These are phyloP conservation scores for Nyssa sinensis DNA, from an alignment of 148 eudicot genomes.

Conservation along the genomic window DNA sequence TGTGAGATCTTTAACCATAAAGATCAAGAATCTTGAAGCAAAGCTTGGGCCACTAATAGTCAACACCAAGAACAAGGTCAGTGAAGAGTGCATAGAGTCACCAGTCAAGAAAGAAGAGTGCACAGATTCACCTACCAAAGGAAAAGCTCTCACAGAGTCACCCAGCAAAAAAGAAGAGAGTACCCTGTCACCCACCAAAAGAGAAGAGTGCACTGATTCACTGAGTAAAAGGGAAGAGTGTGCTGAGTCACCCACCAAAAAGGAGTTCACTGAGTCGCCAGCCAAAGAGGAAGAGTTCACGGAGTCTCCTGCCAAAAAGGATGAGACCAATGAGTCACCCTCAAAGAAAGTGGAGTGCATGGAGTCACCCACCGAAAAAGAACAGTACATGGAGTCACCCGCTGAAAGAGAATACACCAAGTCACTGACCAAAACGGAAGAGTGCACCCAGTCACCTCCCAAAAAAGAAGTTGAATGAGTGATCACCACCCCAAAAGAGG, in stretches of 20 bases:
- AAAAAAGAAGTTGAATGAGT: no score
- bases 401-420: no score
- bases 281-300: not conserved
- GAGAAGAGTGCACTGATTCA: not conserved
- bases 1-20: slow-evolving; percentile 56
- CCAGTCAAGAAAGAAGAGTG: not conserved
- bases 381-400: not conserved
- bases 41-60: slow-evolving; percentile 56
- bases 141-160: not conserved
- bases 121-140: not conserved
- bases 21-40: slow-evolving; percentile 61
- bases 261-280: not conserved
- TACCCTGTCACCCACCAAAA: not conserved
- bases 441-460: no score
- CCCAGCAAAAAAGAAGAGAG: not conserved
- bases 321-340: not conserved
- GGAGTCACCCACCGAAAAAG: not conserved
- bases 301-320: not conserved
- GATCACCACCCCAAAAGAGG: no score
- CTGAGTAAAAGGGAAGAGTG: not conserved
- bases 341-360: not conserved
- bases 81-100: slow-evolving; percentile 7
- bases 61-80: slow-evolving; percentile 11
- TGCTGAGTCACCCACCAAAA: not conserved
- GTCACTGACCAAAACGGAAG: no score